Evolutionary conservation across 1,284 basidiomycete species (phyloP), one percentile per base, ranked within the genome.

Genomic region (Tremellales sp.): DNA sequence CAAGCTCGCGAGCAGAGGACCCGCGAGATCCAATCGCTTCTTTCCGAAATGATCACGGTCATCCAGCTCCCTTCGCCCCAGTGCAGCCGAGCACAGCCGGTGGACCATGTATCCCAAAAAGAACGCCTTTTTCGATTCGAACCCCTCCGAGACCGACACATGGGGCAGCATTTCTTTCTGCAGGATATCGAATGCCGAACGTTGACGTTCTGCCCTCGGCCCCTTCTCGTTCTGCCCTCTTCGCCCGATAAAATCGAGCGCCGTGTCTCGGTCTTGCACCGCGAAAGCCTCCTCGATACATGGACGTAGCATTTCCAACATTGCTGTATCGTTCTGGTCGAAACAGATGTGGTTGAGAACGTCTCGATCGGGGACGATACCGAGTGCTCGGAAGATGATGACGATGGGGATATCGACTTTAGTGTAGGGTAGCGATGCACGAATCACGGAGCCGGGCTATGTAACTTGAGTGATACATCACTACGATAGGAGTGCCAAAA

Each of bases 31-130:
- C 55, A 98, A 77, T 42, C 94, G 83, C 76, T 99, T 99, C 76
- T 97, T 97, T 45, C 94, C 94, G 64, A 98, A 98, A 74, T 99
- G 95, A 76, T 99, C 94, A 76, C 94, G 90, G 75, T 99, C 94
- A 68, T 99, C 94, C 32, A 98, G 79, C 68, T 98, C 95, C 63
- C 95, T 80, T 47, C 95, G 80, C 67, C 97, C 93, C 61, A 98
- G 74, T 14, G 92, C 92, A 33, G 95, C 93, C 14, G 97, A 81
- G 5, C 97, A 76, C 22, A 99, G 78, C 50, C 95, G 85, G 75
- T 98, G 94, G 41, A 97, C 88, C 94, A 99, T 99, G 74, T 97
- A 98, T n/a, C 95, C 95, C 55, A 98, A 92, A 80, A 98, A 99
- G 75, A 93, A 98, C 3, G 95, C 95, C 73, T 99, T 99, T 77